Base-by-base conservation (phyloP, 345 rosid genomes). In the Cardamine occulta region DNA sequence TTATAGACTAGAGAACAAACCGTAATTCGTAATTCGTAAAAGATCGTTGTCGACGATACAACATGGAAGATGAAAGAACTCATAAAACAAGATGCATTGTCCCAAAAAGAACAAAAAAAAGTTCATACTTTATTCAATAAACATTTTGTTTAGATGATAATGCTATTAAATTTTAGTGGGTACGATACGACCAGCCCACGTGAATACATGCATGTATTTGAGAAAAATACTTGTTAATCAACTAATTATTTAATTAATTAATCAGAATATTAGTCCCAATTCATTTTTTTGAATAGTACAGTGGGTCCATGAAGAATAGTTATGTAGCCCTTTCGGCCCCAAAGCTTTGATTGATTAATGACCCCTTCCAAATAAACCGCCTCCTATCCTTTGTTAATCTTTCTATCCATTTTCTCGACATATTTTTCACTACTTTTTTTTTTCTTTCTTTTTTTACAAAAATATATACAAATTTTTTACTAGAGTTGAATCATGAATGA, bases 191-290 rank as follows among this genome's bases (percentile, higher is more conserved):
- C 80, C 75, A 70, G 44, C 52, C 75, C 80, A 76, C 75, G 75
- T 76, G 80, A 69, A 26, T 34, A 47, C 59, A 54, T 76, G 80
- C 80, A 76, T 76, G 80, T 45, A 70, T 76, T 29, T 76, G 66
- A 12, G 66, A 55, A 21, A 53, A 17, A 70, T 54, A 55, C 75
- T 70, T 70, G 71, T 63, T 73, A 63, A 76, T 63, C 71, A 55
- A 34, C 49, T 13, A 62, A 2, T 62, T 68, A 53, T 52, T 23
- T 15, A 76, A 61, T 76, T 70, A 45, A 70, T 70, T 55, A 76
- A 62, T 62, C 58, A 19, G 31, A 34, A 53, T 32, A 32, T 34
- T 37, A 59, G 62, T 67, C 68, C 54, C 19, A 11, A 23, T 75
- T 51, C 68, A 67, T 58, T 5, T 75, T 21, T 21, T 42, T 42